Percentiles rank a stretch among this genome's conserved stretches.
phyloP scores from a whole-genome alignment of 2,329 filamentous ascomycete species.

The Colletotrichum musicola region DNA sequence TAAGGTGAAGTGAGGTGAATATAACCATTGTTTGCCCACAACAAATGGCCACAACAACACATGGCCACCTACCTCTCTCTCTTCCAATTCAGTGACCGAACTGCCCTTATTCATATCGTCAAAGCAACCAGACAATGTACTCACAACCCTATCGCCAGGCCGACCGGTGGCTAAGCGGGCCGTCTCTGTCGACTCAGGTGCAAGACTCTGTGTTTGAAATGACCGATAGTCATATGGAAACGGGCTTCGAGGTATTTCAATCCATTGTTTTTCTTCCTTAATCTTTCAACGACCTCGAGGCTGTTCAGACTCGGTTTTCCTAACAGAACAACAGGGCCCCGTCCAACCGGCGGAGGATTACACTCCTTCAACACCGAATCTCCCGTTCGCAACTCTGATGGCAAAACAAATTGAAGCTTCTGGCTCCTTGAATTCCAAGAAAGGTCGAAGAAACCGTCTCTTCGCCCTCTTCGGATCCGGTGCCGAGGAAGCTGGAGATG shows the following conservation, averaged over 20 bases:
- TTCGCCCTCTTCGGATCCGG: conserved; percentile 20
- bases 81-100: background rate
- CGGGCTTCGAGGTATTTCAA: background rate
- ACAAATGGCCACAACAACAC: background rate
- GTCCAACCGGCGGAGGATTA: background rate
- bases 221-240: background rate
- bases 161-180: background rate
- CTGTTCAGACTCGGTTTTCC: background rate
- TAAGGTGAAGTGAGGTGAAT: background rate
- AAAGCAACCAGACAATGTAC: background rate
- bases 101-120: background rate
- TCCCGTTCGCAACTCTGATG: conserved; percentile 7
- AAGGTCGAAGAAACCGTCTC: conserved; percentile 10
- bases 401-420: background rate
- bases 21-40: background rate
- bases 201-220: background rate
- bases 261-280: background rate
- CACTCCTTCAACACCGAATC: background rate
- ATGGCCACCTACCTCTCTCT: background rate
- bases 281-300: background rate
- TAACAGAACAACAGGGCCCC: conserved; percentile 1
- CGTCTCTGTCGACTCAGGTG: background rate
- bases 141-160: background rate
- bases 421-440: background rate
- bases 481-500: background rate